These are phyloP conservation scores for Berberis thunbergii DNA, from an alignment of 164 flowering plant genomes.

Conservation along the genomic window DNA sequence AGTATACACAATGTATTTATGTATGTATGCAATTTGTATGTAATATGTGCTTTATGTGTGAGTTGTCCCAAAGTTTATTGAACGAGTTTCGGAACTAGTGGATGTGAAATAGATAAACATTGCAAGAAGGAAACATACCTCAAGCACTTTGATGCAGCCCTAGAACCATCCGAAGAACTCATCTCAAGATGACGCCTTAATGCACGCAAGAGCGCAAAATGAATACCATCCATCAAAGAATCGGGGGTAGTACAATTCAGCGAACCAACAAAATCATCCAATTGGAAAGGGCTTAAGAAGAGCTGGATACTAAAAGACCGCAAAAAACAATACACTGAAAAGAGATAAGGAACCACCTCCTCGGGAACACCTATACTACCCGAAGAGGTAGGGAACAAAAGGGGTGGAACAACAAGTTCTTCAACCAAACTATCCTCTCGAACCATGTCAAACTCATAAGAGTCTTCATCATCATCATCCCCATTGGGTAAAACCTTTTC, in stretches of 20 bases:
- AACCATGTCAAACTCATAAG: constrained; percentile 29
- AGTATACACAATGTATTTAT: too few relatives aligned
- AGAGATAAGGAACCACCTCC: constrained; percentile 59
- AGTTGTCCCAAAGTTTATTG: background rate
- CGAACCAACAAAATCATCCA: constrained; percentile 89
- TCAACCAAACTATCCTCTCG: constrained; percentile 27
- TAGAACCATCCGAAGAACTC: constrained; percentile 58
- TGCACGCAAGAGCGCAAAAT: constrained; percentile 66
- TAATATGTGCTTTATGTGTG: too few relatives aligned
- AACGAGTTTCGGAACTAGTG: constrained; percentile 16
- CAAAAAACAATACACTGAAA: constrained; percentile 74
- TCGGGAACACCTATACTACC: constrained; percentile 72
- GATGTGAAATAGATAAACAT: background rate
- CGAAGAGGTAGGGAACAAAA: constrained; percentile 69
- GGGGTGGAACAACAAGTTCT: constrained; percentile 30
- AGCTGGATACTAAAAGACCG: constrained; percentile 67
- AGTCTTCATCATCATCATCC: constrained; percentile 15
- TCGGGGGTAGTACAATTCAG: constrained; percentile 52
- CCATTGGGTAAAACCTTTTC: background rate
- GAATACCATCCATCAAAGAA: constrained; percentile 71
- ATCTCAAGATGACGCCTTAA: constrained; percentile 50
- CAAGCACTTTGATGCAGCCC: constrained; percentile 59
- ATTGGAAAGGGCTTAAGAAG: constrained; percentile 67
- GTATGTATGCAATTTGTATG: too few relatives aligned
- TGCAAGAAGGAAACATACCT: constrained; percentile 42